Base-by-base conservation (phyloP, 768 basidiomycete species). In the Russula virescens region DNA sequence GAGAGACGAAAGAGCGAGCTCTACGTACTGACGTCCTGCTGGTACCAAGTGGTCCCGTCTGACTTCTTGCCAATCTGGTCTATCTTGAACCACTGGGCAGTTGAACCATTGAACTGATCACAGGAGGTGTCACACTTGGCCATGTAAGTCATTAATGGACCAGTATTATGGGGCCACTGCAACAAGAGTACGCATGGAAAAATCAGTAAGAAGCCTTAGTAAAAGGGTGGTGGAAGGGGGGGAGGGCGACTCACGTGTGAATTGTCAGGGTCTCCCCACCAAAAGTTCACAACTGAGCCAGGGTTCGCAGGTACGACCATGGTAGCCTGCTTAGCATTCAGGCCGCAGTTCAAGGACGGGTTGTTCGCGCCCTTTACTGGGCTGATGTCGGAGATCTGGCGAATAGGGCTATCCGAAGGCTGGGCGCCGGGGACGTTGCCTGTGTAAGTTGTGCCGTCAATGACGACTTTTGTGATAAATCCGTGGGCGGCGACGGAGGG, bases 131-230 rank as follows among this genome's bases (percentile, higher is more conserved):
- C 81, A 69, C 89, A 91, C 31, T 76, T 73, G 2, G 87, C 80
- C 81, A 91, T 80, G 70, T 91, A 91, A 40, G 86, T 89, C 73
- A 90, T 73, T 72, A 89, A 74, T 5, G 89, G 89, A 5, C 89
- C 89, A 26, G 75, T 84, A 61, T 86, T 75, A 67, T 88, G 82
- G 1, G 77, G 77, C 83, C 80, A 82, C 75, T 79, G 56, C n/a
- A 49, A 38, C 28, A 40, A 23, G 2, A 23, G 18, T 31, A 31
- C 43, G 23, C 52, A 40, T 49, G 26, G n/a, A 16, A 19, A 5
- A 7, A 43, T 34, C 19, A 46, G 57, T 53, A 38, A 21, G 19
- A n/a, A 42, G 19, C 26, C 11, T 28, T 18, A 5, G 6, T 25
- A 0, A 46, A 0, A 49, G 35, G 21, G 46, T 42, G 34, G 31